Evolutionary conservation across 805 yeast genomes (phyloP).

Genomic region (Kregervanrija delftensis): DNA sequence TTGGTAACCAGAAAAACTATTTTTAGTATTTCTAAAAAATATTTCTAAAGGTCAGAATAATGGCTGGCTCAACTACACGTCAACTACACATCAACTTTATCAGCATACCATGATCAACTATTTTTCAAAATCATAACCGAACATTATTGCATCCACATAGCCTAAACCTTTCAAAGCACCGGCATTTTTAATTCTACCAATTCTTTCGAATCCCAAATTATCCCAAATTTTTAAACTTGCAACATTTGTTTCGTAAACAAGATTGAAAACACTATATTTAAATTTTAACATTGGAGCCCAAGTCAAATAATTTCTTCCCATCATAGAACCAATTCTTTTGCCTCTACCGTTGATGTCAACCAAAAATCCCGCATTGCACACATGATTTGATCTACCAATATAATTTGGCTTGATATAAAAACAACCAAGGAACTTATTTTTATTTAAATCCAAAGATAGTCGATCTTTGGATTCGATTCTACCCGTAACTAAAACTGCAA

Average conservation of each 20-base stretch:
- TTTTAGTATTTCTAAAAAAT: too few species aligned
- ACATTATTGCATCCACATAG: constrained; percentile 71
- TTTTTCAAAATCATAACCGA: constrained; percentile 46
- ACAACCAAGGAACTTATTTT: constrained; percentile 53
- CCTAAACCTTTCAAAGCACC: constrained; percentile 64
- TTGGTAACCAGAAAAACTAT: too few species aligned
- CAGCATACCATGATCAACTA: too few species aligned
- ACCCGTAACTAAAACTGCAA: constrained; percentile 53
- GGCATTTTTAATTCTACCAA: constrained; percentile 70
- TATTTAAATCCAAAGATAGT: constrained; percentile 19
- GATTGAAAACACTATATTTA: constrained; percentile 76
- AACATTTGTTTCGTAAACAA: constrained; percentile 74
- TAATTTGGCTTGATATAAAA: constrained; percentile 85
- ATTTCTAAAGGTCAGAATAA: too few species aligned
- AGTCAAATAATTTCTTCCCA: constrained; percentile 59
- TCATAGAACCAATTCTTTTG: constrained; percentile 49
- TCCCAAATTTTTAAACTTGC: constrained; percentile 85
- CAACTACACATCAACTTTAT: too few species aligned
- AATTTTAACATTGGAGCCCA: constrained; percentile 80
- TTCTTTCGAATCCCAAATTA: constrained; percentile 66
- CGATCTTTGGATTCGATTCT: constrained; percentile 15
- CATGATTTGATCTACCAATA: constrained; percentile 76
- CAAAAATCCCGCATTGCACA: constrained; percentile 82
- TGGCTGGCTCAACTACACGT: too few species aligned
- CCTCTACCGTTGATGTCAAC: constrained; percentile 60